A percentile compares a stretch with the other conserved stretches of the same genome.
These are phyloP conservation scores for Ceratobasidium papillatum DNA, from an alignment of 1,284 basidiomycete genomes.

Conservation along the genomic window DNA sequence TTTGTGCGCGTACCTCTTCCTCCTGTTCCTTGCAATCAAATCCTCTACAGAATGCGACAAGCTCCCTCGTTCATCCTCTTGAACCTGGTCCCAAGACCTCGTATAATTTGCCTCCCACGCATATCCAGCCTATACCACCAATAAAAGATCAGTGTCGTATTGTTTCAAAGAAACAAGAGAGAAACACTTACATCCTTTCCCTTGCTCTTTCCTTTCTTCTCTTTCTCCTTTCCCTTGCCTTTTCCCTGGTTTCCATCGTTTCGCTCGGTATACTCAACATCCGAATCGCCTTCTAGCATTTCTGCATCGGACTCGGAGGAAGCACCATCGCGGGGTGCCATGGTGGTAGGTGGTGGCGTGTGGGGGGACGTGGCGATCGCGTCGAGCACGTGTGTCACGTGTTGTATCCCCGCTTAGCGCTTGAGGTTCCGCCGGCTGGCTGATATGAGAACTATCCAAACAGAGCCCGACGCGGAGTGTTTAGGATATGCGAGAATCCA, in stretches of 20 bases:
- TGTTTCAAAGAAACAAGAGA: too few relatives aligned
- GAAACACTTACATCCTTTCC: slow-evolving; percentile 59
- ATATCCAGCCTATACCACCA: slow-evolving; percentile 57
- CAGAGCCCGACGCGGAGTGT: neutral
- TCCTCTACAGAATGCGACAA: slow-evolving; percentile 90
- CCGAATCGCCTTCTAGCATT: slow-evolving; percentile 44
- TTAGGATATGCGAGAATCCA: neutral
- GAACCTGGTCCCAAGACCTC: slow-evolving; percentile 95
- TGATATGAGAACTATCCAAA: neutral
- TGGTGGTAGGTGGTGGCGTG: slow-evolving; percentile 15
- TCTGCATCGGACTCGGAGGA: slow-evolving; percentile 62
- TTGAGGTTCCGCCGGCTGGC: neutral
- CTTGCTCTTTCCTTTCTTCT: slow-evolving; percentile 56
- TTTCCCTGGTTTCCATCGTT: slow-evolving; percentile 57
- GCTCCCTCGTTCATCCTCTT: slow-evolving; percentile 94
- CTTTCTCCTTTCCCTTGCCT: slow-evolving; percentile 44
- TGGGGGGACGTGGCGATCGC: neutral
- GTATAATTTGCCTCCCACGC: slow-evolving; percentile 97
- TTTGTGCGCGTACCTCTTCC: slow-evolving; percentile 70
- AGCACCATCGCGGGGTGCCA: slow-evolving; percentile 23
- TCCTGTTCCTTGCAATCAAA: slow-evolving; percentile 83
- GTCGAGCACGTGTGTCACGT: slow-evolving; percentile 1
- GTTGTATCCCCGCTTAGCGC: neutral
- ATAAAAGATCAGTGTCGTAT: neutral
- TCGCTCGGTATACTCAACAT: slow-evolving; percentile 53